Evolutionary conservation across 1,139 yeast species (phyloP).

Genomic region (Magnusiomyces paraingens): DNA sequence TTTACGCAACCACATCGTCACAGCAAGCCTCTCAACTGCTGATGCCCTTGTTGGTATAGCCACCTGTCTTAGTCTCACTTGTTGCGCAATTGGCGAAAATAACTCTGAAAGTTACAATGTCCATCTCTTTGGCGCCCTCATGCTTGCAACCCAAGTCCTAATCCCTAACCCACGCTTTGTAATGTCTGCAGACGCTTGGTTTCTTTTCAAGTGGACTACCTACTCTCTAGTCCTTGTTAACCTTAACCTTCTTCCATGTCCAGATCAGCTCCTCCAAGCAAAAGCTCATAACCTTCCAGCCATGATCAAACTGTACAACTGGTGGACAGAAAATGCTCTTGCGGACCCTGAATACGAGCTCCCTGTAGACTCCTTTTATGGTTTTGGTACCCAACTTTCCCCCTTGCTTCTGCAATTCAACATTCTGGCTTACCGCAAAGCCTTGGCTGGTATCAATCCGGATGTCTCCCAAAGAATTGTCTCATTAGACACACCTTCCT

Average conservation of each 20-base stretch:
- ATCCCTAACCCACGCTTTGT: conserved; percentile 12
- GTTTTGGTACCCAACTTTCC: conserved; percentile 14
- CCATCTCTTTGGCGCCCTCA: conserved; percentile 16
- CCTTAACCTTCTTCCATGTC: conserved; percentile 10
- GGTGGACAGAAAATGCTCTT: conserved; percentile 14
- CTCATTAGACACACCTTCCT: neutral
- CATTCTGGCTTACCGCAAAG: conserved; percentile 9
- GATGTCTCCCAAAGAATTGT: neutral
- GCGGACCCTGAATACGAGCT: conserved; percentile 15
- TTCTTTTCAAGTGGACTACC: conserved; percentile 17
- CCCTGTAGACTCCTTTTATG: conserved; percentile 17
- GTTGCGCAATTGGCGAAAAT: conserved; percentile 16
- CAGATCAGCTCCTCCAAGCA: conserved; percentile 9
- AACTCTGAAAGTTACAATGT: conserved; percentile 11
- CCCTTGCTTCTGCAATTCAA: conserved; percentile 14
- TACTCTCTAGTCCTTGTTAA: conserved; percentile 14
- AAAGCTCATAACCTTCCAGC: conserved; percentile 13
- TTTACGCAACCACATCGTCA: conserved; percentile 10
- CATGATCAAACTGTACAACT: conserved; percentile 10
- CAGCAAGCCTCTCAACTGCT: conserved; percentile 4
- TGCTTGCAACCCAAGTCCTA: conserved; percentile 15
- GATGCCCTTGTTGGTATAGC: conserved; percentile 14
- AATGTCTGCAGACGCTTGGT: conserved; percentile 12
- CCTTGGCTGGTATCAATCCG: neutral
- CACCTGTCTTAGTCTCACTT: conserved; percentile 14